These are phyloP conservation scores for Aphanocladium album DNA, from an alignment of 2,329 filamentous ascomycete species.

Conservation along the genomic window DNA sequence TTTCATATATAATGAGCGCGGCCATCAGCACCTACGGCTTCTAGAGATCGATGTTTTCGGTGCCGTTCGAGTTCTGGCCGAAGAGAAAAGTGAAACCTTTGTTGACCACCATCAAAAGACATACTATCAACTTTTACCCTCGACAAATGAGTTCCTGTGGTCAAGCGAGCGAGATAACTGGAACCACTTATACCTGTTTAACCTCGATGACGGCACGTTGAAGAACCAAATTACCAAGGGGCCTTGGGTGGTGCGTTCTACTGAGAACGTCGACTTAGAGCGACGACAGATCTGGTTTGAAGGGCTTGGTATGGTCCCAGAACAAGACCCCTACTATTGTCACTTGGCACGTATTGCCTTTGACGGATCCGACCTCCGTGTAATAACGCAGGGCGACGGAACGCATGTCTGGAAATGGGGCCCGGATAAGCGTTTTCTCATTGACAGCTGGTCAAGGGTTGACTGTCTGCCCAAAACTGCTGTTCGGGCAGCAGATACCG, in stretches of 20 bases:
- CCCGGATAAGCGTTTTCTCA: slow-evolving; percentile 18
- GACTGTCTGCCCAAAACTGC: slow-evolving; percentile 18
- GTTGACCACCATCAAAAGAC: slow-evolving; percentile 16
- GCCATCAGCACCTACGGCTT: slow-evolving; percentile 14
- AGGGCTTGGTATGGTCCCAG: slow-evolving; percentile 17
- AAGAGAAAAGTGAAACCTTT: slow-evolving; percentile 16
- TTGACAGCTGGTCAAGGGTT: slow-evolving; percentile 24
- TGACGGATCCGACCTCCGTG: slow-evolving; percentile 21
- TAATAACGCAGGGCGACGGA: slow-evolving; percentile 24
- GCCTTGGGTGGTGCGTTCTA: slow-evolving; percentile 20
- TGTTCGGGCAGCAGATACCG: slow-evolving; percentile 18
- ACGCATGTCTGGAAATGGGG: slow-evolving; percentile 22
- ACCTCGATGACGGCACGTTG: slow-evolving; percentile 9
- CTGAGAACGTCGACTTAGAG: slow-evolving; percentile 19
- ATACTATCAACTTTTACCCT: background rate
- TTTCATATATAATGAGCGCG: slow-evolving; percentile 17
- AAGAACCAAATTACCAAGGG: slow-evolving; percentile 23
- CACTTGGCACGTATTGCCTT: slow-evolving; percentile 22
- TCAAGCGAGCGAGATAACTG: slow-evolving; percentile 24
- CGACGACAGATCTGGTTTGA: slow-evolving; percentile 19
- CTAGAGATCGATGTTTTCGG: slow-evolving; percentile 7
- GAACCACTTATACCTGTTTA: slow-evolving; percentile 24
- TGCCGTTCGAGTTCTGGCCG: slow-evolving; percentile 9
- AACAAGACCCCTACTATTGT: slow-evolving; percentile 23
- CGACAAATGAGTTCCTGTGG: slow-evolving; percentile 23